phyloP scores from a whole-genome alignment of 129 eudicot species.

The Arctium minus region DNA sequence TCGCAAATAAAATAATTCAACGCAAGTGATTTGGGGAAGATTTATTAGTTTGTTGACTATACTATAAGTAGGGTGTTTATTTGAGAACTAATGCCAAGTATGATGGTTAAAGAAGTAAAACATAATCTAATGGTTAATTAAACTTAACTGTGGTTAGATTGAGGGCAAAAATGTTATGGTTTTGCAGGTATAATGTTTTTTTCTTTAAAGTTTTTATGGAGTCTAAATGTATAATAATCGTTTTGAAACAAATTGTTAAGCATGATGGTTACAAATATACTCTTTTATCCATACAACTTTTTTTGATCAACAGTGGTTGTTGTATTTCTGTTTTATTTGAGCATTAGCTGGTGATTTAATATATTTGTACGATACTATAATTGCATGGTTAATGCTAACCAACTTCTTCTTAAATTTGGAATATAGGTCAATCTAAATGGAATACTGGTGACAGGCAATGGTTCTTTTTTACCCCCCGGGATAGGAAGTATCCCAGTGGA shows the following conservation, averaged over 20 bases:
- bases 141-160: neutral
- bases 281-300: too few relatives aligned
- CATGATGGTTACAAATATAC: neutral
- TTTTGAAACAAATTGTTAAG: neutral
- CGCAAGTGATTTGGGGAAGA: neutral
- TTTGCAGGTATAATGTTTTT: neutral
- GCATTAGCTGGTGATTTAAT: neutral
- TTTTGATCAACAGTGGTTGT: neutral
- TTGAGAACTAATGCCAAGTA: neutral
- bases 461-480: conserved; percentile 77
- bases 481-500: conserved; percentile 70
- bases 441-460: conserved; percentile 88
- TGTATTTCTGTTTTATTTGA: neutral
- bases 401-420: neutral
- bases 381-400: neutral
- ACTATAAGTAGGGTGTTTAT: neutral
- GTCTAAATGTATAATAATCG: neutral
- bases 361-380: neutral
- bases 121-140: neutral
- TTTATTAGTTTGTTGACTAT: neutral
- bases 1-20: neutral
- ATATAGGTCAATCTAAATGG: conserved; percentile 54
- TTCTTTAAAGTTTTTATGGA: neutral
- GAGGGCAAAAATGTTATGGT: neutral
- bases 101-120: neutral